Conservation (phyloP, 2,329 filamentous ascomycete genomes). For the Alternaria viburni region DNA sequence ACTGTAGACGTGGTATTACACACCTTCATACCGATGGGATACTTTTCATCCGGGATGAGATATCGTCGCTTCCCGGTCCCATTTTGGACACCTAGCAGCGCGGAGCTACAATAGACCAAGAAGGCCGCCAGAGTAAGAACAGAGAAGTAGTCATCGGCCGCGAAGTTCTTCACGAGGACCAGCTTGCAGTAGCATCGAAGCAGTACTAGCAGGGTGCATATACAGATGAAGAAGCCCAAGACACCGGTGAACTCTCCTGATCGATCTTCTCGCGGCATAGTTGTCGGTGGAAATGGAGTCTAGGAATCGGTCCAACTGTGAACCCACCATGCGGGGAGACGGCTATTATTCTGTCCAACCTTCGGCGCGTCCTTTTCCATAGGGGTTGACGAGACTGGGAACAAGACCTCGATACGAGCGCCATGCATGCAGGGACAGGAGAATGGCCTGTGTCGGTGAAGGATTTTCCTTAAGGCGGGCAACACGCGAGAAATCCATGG, state of each 20-base stretch:
- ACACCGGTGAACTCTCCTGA: constrained; percentile 21
- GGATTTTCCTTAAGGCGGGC: neutral
- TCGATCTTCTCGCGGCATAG: constrained; percentile 20
- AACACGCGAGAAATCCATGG: neutral
- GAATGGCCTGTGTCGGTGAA: neutral
- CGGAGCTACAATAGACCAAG: constrained; percentile 18
- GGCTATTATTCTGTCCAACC: neutral
- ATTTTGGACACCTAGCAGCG: constrained; percentile 16
- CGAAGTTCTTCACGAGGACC: constrained; percentile 22
- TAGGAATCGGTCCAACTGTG: neutral
- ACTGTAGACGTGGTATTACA: neutral
- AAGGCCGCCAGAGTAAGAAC: constrained; percentile 22
- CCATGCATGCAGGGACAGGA: neutral
- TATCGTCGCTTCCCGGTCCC: constrained; percentile 23
- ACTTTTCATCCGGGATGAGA: constrained; percentile 18
- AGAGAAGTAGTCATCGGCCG: constrained; percentile 24
- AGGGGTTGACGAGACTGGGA: neutral
- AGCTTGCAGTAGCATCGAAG: constrained; percentile 26
- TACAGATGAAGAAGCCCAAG: constrained; percentile 21
- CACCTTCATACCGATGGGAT: constrained; percentile 22
- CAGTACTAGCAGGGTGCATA: constrained; percentile 18
- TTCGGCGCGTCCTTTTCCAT: neutral
- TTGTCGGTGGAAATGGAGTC: neutral
- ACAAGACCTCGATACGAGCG: neutral
- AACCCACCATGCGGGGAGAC: neutral